These are phyloP conservation scores for Diaporthe aspalathi DNA, from an alignment of 2,329 filamentous ascomycete genomes.

Conservation along the genomic window DNA sequence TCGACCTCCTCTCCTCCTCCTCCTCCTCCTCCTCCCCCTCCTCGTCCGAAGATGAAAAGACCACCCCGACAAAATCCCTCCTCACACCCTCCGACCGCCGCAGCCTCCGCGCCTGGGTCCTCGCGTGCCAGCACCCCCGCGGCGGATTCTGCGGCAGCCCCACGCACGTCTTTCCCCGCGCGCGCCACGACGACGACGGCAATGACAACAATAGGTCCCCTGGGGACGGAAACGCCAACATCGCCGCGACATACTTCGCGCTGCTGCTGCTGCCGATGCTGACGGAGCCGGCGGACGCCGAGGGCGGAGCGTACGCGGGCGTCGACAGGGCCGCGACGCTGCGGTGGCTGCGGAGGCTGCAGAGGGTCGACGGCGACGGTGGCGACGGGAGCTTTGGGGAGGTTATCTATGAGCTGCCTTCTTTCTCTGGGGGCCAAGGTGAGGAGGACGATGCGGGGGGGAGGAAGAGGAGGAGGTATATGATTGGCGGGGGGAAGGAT, in stretches of 20 bases:
- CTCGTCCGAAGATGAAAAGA: not conserved
- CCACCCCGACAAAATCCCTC: conserved; percentile 47
- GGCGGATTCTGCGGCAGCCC: conserved; percentile 93
- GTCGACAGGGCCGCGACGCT: conserved; percentile 77
- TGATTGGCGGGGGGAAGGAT: conserved; percentile 82
- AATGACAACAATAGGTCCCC: no score
- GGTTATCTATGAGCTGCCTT: conserved; percentile 65
- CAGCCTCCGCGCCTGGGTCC: conserved; percentile 78
- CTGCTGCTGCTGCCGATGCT: conserved; percentile 75
- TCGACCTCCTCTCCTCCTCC: conserved; percentile 78
- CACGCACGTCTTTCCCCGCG: conserved; percentile 64
- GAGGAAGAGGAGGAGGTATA: conserved; percentile 29
- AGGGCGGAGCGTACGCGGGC: conserved; percentile 63
- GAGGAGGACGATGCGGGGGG: conserved; percentile 28
- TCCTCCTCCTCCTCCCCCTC: conserved; percentile 49
- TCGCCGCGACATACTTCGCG: conserved; percentile 91
- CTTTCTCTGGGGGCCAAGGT: conserved; percentile 50
- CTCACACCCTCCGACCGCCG: conserved; percentile 58
- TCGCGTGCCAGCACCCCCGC: conserved; percentile 83
- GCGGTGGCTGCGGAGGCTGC: conserved; percentile 79
- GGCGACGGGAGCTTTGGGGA: conserved; percentile 92
- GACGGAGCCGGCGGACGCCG: conserved; percentile 52
- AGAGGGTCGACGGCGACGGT: conserved; percentile 76
- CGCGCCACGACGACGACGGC: conserved; percentile 47
- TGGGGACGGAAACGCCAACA: no score